A percentile compares a stretch with the other conserved stretches of the same genome.
Evolutionary conservation across 805 yeast genomes (phyloP).

Genomic region (Torulaspora gathmanii): DNA sequence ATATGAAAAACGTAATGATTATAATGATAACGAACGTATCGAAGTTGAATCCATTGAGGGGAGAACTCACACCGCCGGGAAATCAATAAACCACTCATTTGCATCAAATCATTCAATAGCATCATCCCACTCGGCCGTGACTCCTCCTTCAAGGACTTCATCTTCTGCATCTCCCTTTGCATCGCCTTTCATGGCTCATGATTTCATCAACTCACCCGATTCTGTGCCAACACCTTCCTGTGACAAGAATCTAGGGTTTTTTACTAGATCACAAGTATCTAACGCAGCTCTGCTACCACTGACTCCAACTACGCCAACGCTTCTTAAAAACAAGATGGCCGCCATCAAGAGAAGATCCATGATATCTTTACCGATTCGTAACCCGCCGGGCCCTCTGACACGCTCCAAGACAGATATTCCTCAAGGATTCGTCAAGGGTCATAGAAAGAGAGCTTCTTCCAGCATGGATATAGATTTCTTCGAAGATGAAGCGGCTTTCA

Average conservation of each 20-base stretch:
- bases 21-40: constrained; percentile 7
- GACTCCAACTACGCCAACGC: constrained; percentile 26
- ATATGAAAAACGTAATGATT: constrained; percentile 9
- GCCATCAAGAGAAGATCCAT: constrained; percentile 8
- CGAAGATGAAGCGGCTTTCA: constrained; percentile 16
- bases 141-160: constrained; percentile 14
- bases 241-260: constrained; percentile 6
- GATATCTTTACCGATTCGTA: constrained; percentile 5
- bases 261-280: constrained; percentile 4
- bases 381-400: not conserved
- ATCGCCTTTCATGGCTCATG: constrained; percentile 19
- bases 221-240: constrained; percentile 14
- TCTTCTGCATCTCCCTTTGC: constrained; percentile 24
- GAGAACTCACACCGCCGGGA: constrained; percentile 1
- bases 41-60: constrained; percentile 1
- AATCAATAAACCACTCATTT: constrained; percentile 14
- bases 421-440: constrained; percentile 13
- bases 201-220: constrained; percentile 16
- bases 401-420: not conserved
- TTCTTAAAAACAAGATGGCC: constrained; percentile 14
- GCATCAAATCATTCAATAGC: constrained; percentile 12
- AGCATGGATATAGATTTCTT: constrained; percentile 27
- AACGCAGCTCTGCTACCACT: constrained; percentile 19
- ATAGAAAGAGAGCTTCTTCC: constrained; percentile 28
- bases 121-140: constrained; percentile 23